Conservation (phyloP, 2,329 filamentous ascomycete genomes). For the Bisporella sp. region DNA sequence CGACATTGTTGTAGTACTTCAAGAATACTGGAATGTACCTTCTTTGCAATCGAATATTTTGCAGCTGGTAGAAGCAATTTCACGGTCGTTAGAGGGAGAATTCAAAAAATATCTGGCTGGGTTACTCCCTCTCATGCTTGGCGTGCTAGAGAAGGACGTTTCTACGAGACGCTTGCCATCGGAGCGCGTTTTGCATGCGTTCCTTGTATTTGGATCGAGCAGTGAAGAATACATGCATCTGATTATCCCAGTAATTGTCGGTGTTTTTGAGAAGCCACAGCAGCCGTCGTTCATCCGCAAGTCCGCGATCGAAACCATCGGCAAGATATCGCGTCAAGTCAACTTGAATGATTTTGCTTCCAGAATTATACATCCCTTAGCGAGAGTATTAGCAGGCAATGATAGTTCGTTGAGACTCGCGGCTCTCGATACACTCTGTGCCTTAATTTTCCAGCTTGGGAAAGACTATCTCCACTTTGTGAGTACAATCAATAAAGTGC, state of each 20-base stretch:
- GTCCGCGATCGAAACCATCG: conserved; percentile 88
- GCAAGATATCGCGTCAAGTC: conserved; percentile 89
- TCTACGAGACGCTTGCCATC: conserved; percentile 72
- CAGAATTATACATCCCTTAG: conserved; percentile 90
- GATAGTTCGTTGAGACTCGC: conserved; percentile 71
- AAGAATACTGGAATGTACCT: conserved; percentile 83
- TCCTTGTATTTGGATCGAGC: conserved; percentile 91
- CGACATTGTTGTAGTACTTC: conserved; percentile 77
- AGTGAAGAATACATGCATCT: conserved; percentile 99
- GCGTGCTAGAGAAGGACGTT: conserved; percentile 80
- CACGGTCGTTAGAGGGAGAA: conserved; percentile 88
- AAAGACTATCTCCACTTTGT: conserved; percentile 95
- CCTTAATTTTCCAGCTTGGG: conserved; percentile 90
- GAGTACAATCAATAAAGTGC: conserved; percentile 82
- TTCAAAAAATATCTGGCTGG: conserved; percentile 95
- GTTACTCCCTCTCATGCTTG: conserved; percentile 87
- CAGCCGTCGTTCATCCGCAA: conserved; percentile 76
- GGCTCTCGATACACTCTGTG: conserved; percentile 89
- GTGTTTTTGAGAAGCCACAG: conserved; percentile 83
- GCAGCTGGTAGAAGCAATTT: conserved; percentile 86
- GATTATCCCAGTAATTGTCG: conserved; percentile 91
- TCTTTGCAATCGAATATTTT: conserved; percentile 86
- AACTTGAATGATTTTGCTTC: conserved; percentile 96
- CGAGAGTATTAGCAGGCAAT: conserved; percentile 67
- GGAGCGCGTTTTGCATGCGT: conserved; percentile 87